Conservation (phyloP, 1,139 yeast genomes). For the Magnusiomyces tetraspermus region DNA sequence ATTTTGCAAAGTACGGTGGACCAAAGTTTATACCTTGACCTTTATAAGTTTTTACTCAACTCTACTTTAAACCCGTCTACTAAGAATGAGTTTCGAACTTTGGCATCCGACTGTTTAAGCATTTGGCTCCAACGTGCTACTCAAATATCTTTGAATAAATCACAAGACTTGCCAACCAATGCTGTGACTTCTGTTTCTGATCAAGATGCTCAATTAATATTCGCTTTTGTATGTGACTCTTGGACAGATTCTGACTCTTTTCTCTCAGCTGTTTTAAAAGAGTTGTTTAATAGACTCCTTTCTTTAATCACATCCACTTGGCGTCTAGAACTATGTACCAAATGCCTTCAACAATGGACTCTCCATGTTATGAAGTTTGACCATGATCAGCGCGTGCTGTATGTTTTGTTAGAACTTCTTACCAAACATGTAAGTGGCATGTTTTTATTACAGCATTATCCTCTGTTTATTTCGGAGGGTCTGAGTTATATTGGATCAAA, state of each 20-base stretch:
- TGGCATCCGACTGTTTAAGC: slow-evolving; percentile 51
- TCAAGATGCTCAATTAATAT: slow-evolving; percentile 35
- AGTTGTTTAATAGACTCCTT: slow-evolving; percentile 46
- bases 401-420: slow-evolving; percentile 49
- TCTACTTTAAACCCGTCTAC: slow-evolving; percentile 26
- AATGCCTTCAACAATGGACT: slow-evolving; percentile 39
- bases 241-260: slow-evolving; percentile 69
- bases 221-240: slow-evolving; percentile 52
- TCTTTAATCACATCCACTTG: slow-evolving; percentile 28
- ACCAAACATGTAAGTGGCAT: slow-evolving; percentile 39
- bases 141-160: slow-evolving; percentile 26
- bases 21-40: slow-evolving; percentile 9
- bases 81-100: slow-evolving; percentile 32
- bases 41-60: slow-evolving; percentile 16
- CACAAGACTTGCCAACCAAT: slow-evolving; percentile 7
- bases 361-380: slow-evolving; percentile 37
- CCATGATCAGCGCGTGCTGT: slow-evolving; percentile 47
- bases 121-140: slow-evolving; percentile 54
- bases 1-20: slow-evolving; percentile 5
- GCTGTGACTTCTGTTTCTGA: slow-evolving; percentile 19
- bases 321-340: slow-evolving; percentile 10
- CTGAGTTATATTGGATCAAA: slow-evolving; percentile 45
- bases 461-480: slow-evolving; percentile 40
- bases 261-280: slow-evolving; percentile 55
- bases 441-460: slow-evolving; percentile 37